phyloP scores from a whole-genome alignment of 257 asterid genomes.

The Nicotiana attenuata region DNA sequence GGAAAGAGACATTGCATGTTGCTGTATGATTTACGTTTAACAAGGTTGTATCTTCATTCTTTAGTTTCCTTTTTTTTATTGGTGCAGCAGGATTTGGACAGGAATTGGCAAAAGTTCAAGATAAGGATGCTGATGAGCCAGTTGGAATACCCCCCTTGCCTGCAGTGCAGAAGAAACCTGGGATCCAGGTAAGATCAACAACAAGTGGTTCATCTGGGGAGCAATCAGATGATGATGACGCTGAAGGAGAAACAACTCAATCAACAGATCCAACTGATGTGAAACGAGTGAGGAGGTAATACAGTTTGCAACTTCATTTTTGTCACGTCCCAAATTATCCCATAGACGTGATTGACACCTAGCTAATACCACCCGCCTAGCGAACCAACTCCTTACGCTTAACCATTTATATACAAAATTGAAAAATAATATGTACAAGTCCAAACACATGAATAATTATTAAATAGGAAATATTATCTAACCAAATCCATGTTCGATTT shows the following conservation, averaged over 20 bases:
- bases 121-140: slow-evolving; percentile 45
- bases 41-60: background rate
- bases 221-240: slow-evolving; percentile 85
- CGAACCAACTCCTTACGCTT: no score
- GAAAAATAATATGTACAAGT: no score
- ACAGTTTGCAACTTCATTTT: background rate
- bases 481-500: no score
- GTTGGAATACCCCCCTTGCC: slow-evolving; percentile 53
- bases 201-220: slow-evolving; percentile 93
- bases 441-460: no score
- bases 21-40: background rate
- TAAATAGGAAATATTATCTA: no score
- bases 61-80: background rate
- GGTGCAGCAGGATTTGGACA: slow-evolving; percentile 32
- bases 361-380: no score
- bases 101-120: slow-evolving; percentile 45
- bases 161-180: slow-evolving; percentile 46
- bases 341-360: no score
- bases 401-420: no score
- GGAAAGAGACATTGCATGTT: background rate
- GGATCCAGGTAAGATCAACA: slow-evolving; percentile 61
- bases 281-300: slow-evolving; percentile 89
- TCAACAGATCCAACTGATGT: slow-evolving; percentile 66
- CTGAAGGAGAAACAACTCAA: slow-evolving; percentile 67
- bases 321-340: no score